Base-by-base conservation (phyloP, 2,329 filamentous ascomycete species). In the Lasiodiplodia sp. region DNA sequence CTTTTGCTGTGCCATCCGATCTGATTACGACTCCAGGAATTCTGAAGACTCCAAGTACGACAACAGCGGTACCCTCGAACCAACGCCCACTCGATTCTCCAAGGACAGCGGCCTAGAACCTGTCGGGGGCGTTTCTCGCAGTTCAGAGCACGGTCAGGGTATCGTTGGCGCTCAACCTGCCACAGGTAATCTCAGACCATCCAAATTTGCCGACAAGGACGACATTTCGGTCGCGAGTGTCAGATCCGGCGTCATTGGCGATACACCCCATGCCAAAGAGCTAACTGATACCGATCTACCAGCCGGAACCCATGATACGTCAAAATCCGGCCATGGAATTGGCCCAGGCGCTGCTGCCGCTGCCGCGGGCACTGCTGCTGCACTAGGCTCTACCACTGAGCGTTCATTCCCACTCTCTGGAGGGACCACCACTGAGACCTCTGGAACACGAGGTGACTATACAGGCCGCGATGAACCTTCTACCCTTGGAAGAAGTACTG, bases 211-310 rank as follows among this genome's bases (percentile, higher is more conserved):
- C 63, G 28, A 28, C 53, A 12, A 49, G 40, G 70, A 69, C 40
- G 65, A 57, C 31, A 60, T 68, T 23, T 81, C 78, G 69, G 74
- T 73, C 37, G 76, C 77, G 21, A 80, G 78, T 71, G 79, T 81
- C 74, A 80, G 80, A 72, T 80, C 78, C 68, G 79, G 78, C 60
- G 78, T 81, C 16, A 76, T 80, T 63, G 80, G 80, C 10, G 77
- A 77, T 12, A 56, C 40, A 8, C 68, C 68, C 10, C 67, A 64
- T 37, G 25, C 57, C 38, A 68, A 68, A 53, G 14, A 44, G 40
- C 53, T 69, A 16, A 47, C 62, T 66, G 62, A 66, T 66, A 53
- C 68, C 23, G 68, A 60, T 37, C 3, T 60, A 5, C 55, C 68
- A 69, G 68, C 10, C 37, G 47, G 53, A 5, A 10, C 44, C 25